phyloP scores from a whole-genome alignment of 2,329 filamentous ascomycete species.

The Pseudocercospora pini-densiflorae region DNA sequence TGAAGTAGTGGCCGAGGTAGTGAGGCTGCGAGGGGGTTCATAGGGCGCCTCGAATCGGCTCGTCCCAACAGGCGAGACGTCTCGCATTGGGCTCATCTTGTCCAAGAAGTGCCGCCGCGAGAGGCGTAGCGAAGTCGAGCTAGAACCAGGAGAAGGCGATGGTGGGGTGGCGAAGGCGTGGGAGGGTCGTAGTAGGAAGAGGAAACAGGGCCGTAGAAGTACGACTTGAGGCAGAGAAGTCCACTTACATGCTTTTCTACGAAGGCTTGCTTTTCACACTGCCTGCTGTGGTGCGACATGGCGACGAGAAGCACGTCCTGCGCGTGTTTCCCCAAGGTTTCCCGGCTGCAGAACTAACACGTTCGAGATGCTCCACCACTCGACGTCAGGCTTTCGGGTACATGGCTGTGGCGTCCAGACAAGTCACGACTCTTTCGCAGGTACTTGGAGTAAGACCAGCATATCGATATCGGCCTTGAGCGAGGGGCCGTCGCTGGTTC shows the following conservation, averaged over 20 bases:
- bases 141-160: background rate
- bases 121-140: background rate
- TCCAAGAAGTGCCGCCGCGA: background rate
- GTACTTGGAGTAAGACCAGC: background rate
- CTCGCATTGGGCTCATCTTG: constrained; percentile 17
- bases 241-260: background rate
- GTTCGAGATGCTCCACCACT: constrained; percentile 3
- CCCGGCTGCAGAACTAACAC: background rate
- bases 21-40: constrained; percentile 23
- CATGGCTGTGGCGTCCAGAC: background rate
- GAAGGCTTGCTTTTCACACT: background rate
- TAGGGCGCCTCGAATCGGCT: constrained; percentile 38
- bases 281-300: constrained; percentile 7
- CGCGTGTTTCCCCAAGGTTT: background rate
- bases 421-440: background rate
- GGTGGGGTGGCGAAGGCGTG: background rate
- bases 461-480: background rate
- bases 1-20: constrained; percentile 23
- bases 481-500: background rate
- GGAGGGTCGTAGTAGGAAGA: background rate
- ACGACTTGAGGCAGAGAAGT: background rate
- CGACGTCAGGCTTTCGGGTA: background rate
- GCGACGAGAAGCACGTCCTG: constrained; percentile 10
- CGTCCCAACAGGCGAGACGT: constrained; percentile 37
- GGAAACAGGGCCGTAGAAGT: background rate